Evolutionary conservation across 768 basidiomycete species (phyloP), one percentile per base, ranked within the genome.

Genomic region (Neoboletus magnificus): DNA sequence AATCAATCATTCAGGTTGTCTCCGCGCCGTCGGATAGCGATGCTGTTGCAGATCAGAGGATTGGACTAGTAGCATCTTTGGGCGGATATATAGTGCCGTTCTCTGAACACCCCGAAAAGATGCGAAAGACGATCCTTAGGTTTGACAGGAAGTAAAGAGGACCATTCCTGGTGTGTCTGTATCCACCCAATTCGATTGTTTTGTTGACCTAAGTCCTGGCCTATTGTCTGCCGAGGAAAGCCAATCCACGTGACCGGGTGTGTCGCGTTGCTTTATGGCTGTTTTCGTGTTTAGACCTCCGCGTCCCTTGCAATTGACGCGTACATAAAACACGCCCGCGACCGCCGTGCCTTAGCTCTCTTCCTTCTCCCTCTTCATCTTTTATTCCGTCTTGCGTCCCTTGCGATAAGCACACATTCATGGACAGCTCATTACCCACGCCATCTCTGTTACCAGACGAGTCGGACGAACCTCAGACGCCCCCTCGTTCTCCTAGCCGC

Each of bases 1-100:
- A 91, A 62, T 63, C 73, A 23, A 83, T 87, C 40, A 78, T 83
- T 1, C 93, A 95, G 68, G 81, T 86, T 29, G 73, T 96, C 16
- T 68, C 81, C 8, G 76, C 84, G 1, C 79, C 79, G 5, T 53
- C 59, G 6, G 71, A 65, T n/a, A 8, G 58, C 58, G 33, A 73
- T n/a, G 22, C 33, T 1, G 37, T 23, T 37, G 54, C 42, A n/a
- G 72, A 71, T 45, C 61, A 69, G 51, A 68, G 55, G 60, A 51
- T 54, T 49, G 71, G 58, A 48, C 71, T 62, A 49, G 68, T 55
- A 48, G 55, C 68, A 30, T 71, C 71, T 35, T 41, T 66, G 4
- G 70, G 69, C 25, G 76, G 75, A 12, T 79, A 78, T 61, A 59
- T 74, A 46, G 73, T 77, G 18, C 80, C 80, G 7, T 77, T 76